These are phyloP conservation scores for Solanum piurae DNA, from an alignment of 257 asterid species.

Conservation along the genomic window DNA sequence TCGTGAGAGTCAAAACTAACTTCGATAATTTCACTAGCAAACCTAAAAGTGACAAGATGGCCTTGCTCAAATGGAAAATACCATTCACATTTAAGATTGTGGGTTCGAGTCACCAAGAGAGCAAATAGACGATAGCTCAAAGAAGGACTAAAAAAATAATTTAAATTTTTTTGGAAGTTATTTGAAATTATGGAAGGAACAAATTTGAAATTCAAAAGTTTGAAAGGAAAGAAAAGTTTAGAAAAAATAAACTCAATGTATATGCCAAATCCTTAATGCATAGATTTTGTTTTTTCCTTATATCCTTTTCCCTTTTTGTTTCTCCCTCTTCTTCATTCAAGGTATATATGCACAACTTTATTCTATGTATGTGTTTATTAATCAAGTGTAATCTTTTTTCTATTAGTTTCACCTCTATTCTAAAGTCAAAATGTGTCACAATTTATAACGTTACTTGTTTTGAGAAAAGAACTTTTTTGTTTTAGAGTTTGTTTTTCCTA, in stretches of 20 bases:
- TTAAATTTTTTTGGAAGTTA: too few species aligned
- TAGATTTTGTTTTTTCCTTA: not conserved
- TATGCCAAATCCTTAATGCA: not conserved
- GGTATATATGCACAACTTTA: too few species aligned
- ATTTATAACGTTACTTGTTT: not conserved
- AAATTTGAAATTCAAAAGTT: not conserved
- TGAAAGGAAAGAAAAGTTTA: not conserved
- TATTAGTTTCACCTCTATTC: not conserved
- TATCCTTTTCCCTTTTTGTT: too few species aligned
- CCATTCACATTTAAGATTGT: not conserved
- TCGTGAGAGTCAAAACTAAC: not conserved
- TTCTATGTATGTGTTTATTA: not conserved
- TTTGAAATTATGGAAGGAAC: not conserved
- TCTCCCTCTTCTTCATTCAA: too few species aligned
- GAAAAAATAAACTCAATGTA: not conserved
- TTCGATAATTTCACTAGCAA: not conserved
- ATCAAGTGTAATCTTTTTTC: not conserved
- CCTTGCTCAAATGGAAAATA: not conserved
- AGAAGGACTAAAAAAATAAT: not conserved
- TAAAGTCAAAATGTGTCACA: not conserved
- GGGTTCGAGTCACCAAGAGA: not conserved
- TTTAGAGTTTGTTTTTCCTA: not conserved
- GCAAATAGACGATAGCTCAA: not conserved
- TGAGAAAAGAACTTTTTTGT: not conserved
- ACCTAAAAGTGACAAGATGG: not conserved